phyloP scores from a whole-genome alignment of 768 basidiomycete genomes.

The Agrocybe pediades region DNA sequence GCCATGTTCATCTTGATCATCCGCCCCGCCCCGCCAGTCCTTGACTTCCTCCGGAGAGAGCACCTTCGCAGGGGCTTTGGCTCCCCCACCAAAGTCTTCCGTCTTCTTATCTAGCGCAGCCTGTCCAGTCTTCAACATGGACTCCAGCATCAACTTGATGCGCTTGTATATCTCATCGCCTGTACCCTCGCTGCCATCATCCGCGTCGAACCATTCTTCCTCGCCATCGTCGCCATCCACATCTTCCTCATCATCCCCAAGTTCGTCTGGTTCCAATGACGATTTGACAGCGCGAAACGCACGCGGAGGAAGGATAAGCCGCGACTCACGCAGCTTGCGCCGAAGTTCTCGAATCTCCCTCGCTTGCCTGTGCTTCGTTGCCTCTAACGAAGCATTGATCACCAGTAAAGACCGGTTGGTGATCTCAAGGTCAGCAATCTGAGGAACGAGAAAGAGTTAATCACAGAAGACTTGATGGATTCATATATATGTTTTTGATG shows the following conservation, averaged over 20 bases:
- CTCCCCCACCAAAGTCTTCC: conserved; percentile 49
- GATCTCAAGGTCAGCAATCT: conserved; percentile 95
- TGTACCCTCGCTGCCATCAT: conserved; percentile 37
- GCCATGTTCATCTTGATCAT: conserved; percentile 25
- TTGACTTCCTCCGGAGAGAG: conserved; percentile 73
- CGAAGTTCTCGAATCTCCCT: conserved; percentile 86
- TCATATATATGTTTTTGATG: conserved; percentile 2
- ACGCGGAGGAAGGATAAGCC: conserved; percentile 73
- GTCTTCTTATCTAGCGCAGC: conserved; percentile 62
- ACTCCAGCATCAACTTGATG: conserved; percentile 64
- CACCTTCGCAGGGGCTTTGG: conserved; percentile 60
- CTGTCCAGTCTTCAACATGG: conserved; percentile 57
- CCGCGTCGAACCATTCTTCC: conserved; percentile 41
- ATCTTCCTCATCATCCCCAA: conserved; percentile 46
- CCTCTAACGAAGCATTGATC: conserved; percentile 83
- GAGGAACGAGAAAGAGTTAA: conserved; percentile 6
- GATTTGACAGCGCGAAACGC: conserved; percentile 58
- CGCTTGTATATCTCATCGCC: conserved; percentile 64
- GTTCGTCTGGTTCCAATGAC: conserved; percentile 45
- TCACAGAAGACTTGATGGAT: background rate
- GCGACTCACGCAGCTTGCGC: conserved; percentile 79
- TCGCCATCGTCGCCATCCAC: conserved; percentile 37
- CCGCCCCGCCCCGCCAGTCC: conserved; percentile 47
- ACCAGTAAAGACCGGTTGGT: conserved; percentile 83
- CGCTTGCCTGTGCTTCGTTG: conserved; percentile 76